phyloP scores from a whole-genome alignment of 139 green algal genomes.

The Auxenochlorella protothecoides region DNA sequence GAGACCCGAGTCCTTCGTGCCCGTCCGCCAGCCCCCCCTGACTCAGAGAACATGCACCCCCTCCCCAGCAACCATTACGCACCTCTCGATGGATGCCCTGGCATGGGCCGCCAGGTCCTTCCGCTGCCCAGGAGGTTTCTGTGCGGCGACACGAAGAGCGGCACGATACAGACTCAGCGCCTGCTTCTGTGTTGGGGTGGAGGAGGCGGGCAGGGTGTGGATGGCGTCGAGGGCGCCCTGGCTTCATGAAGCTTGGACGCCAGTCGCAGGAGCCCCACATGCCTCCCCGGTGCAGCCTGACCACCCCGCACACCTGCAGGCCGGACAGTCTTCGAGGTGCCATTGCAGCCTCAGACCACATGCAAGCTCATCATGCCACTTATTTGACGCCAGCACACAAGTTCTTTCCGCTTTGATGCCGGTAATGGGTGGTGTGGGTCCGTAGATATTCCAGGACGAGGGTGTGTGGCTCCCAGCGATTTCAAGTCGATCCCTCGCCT shows the following conservation, averaged over 20 bases:
- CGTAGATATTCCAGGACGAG: no score
- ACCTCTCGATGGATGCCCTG: background rate
- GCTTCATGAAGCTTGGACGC: background rate
- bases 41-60: background rate
- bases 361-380: background rate
- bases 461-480: no score
- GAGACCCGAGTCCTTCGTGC: background rate
- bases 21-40: no score
- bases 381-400: background rate
- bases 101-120: background rate
- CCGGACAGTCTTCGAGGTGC: constrained; percentile 1
- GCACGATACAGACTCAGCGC: constrained; percentile 19
- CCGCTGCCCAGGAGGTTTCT: constrained; percentile 1
- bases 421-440: no score
- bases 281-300: no score
- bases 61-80: background rate
- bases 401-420: no score
- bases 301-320: background rate
- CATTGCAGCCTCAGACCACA: background rate
- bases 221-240: no score
- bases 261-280: background rate
- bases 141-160: background rate
- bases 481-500: no score
- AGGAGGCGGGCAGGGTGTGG: background rate
- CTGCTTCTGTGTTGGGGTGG: constrained; percentile 9